Conservation (phyloP, 2,329 filamentous ascomycete species). For the Ophioceras dolichostomum region DNA sequence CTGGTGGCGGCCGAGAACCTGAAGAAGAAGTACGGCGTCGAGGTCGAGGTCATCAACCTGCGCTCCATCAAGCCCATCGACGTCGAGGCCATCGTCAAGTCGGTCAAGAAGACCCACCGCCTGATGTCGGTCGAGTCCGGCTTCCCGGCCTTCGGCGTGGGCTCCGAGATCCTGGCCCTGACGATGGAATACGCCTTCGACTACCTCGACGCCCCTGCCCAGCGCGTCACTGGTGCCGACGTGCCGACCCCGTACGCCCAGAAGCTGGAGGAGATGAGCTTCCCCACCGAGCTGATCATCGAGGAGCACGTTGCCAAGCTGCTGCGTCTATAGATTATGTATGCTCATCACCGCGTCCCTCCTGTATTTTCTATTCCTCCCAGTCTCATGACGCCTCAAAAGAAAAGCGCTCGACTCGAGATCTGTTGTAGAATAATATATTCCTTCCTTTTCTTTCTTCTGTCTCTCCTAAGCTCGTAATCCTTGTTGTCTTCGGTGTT, state of each 20-base stretch:
- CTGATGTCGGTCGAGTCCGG: slow-evolving; percentile 89
- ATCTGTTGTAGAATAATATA: no score
- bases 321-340: slow-evolving; percentile 60
- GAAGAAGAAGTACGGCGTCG: slow-evolving; percentile 93
- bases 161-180: slow-evolving; percentile 83
- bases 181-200: slow-evolving; percentile 98
- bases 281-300: slow-evolving; percentile 84
- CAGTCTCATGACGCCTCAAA: no score
- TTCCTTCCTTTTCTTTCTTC: no score
- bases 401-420: no score
- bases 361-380: no score
- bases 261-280: slow-evolving; percentile 87
- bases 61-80: slow-evolving; percentile 96
- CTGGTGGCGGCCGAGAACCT: slow-evolving; percentile 79
- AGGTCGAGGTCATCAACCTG: slow-evolving; percentile 95
- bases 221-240: slow-evolving; percentile 91
- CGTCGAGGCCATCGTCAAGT: slow-evolving; percentile 88
- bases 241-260: slow-evolving; percentile 93
- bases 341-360: no score
- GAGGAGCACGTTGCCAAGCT: slow-evolving; percentile 83
- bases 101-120: slow-evolving; percentile 95
- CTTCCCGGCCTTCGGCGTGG: slow-evolving; percentile 90
- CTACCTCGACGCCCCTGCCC: slow-evolving; percentile 88
- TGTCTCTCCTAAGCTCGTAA: no score
- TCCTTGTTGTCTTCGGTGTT: no score